Conservation (phyloP, 805 yeast genomes). For the Pichia nakasei region DNA sequence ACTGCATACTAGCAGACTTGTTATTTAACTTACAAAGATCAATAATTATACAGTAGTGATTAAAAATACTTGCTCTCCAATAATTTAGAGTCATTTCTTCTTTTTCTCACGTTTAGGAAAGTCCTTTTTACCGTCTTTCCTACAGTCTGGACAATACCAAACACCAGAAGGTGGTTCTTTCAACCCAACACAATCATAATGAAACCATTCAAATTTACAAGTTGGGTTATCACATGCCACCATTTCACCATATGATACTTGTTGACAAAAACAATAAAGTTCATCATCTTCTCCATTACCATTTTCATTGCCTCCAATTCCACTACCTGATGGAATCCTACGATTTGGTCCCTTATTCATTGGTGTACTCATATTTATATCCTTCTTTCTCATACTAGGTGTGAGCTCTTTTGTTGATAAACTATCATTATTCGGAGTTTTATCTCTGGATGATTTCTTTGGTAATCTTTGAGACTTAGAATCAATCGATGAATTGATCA, state of each 20-base stretch:
- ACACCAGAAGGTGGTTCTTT: conserved; percentile 90
- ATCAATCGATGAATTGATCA: conserved; percentile 3
- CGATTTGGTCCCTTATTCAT: conserved; percentile 9
- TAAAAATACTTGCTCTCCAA: too few species aligned
- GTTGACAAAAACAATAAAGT: conserved; percentile 84
- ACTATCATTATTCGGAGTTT: conserved; percentile 8
- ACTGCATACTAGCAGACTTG: too few species aligned
- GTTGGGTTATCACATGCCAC: conserved; percentile 55
- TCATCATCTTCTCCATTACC: conserved; percentile 52
- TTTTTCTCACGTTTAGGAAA: conserved; percentile 4
- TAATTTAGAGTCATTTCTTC: too few species aligned
- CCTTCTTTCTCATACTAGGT: conserved; percentile 10
- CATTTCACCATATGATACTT: conserved; percentile 74
- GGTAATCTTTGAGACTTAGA: neutral
- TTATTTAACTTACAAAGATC: too few species aligned
- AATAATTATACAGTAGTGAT: too few species aligned
- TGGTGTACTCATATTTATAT: conserved; percentile 18
- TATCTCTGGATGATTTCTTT: conserved; percentile 7
- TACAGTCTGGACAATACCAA: conserved; percentile 95
- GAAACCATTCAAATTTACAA: conserved; percentile 57
- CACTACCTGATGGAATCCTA: neutral
- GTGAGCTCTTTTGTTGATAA: conserved; percentile 5
- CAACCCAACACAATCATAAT: conserved; percentile 77
- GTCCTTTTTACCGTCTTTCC: conserved; percentile 16
- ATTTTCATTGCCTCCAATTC: conserved; percentile 6